Percentiles rank a stretch among this genome's conserved stretches.
phyloP scores from a whole-genome alignment of 139 green algal genomes.

The Cymbomonas tetramitiformis region DNA sequence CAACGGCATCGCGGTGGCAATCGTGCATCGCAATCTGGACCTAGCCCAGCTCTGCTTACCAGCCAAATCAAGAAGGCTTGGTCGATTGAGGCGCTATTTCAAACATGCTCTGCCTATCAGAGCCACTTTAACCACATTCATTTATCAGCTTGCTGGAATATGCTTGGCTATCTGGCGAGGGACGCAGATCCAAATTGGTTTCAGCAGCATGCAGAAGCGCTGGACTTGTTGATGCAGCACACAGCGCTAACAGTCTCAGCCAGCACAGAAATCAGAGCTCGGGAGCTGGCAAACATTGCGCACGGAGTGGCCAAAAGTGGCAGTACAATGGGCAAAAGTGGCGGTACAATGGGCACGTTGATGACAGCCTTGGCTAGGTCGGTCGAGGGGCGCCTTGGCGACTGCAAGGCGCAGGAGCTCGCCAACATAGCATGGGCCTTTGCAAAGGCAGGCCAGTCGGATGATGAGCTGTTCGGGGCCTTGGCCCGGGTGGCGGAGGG shows the following conservation, averaged over 20 bases:
- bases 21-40: too few relatives aligned
- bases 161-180: background rate
- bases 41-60: constrained; percentile 6
- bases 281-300: constrained; percentile 20
- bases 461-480: background rate
- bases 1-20: too few relatives aligned
- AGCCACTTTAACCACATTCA: constrained; percentile 20
- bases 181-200: background rate
- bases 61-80: constrained; percentile 12
- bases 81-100: background rate
- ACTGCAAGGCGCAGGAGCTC: constrained; percentile 19
- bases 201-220: background rate
- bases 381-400: background rate
- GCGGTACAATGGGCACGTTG: background rate
- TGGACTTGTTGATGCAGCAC: background rate
- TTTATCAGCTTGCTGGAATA: constrained; percentile 16
- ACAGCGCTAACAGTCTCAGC: background rate
- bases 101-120: background rate
- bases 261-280: constrained; percentile 3
- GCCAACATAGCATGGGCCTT: constrained; percentile 24
- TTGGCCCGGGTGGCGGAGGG: background rate
- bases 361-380: constrained; percentile 8
- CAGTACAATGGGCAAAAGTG: too few relatives aligned
- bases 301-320: constrained; percentile 22
- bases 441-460: constrained; percentile 8